Base-by-base conservation (phyloP, 169 alveolate genomes). In the Cryptosporidium tyzzeri region DNA sequence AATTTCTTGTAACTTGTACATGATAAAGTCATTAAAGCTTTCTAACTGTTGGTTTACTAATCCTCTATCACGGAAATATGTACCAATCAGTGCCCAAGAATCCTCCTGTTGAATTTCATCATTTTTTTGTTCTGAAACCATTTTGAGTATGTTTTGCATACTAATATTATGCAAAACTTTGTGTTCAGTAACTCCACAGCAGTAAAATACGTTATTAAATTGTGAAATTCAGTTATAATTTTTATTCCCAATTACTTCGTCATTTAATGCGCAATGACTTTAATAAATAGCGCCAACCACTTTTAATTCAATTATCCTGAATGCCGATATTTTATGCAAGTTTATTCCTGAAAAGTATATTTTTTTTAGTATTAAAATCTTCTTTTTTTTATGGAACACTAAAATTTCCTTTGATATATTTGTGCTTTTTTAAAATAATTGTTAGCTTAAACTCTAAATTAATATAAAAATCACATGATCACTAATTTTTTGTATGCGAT, bases 11-110 rank as follows among this genome's bases (percentile, higher is more conserved):
- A 98, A 93, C 86, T 97, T 97, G 94, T 94, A 96, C 68, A 94
- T 96, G 18, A 97, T 94, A 86, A 97, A 98, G 85, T 98, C 98
- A 91, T 98, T 96, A 93, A 96, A 98, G 45, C 99, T 96, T 68
- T 97, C 98, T 26, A 98, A 94, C 94, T 98, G 98, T 91, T 98
- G 99, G 39, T 97, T 96, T 16, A 98, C 99, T 41, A 98, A 92
- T 29, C 99, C 99, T 92, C 95, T 96, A 65, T 94, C 95, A 29
- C 93, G 91, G 87, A 96, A 96, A 92, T 94, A 96, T 45, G 96
- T 92, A 44, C 94, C 86, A 26, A 96, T 94, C 41, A 96, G 95
- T 53, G 95, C 95, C 97, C 98, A 96, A 45, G 97, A 93, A 69
- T 96, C 98, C 73, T 94, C 95, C 74, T 94, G 93, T 62, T 91